These are phyloP conservation scores for Diplodia intermedia DNA, from an alignment of 2,329 filamentous ascomycete species.

Conservation along the genomic window DNA sequence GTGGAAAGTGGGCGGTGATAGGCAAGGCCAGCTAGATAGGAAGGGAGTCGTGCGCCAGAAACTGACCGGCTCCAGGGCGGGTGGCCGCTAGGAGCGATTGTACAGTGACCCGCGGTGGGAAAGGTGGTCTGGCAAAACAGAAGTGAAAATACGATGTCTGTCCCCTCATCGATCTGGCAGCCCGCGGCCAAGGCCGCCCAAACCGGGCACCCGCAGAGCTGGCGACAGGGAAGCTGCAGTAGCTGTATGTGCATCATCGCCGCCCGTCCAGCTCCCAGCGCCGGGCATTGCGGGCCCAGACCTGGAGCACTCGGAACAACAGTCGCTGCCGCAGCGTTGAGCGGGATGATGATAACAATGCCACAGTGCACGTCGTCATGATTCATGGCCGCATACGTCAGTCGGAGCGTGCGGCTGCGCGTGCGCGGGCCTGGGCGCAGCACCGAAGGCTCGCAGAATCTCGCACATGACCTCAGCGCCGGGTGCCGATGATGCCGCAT, in stretches of 20 bases:
- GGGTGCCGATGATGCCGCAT: conserved; percentile 15
- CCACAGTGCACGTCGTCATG: background rate
- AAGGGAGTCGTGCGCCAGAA: background rate
- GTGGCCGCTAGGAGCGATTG: background rate
- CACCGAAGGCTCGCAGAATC: background rate
- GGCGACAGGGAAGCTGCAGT: conserved; percentile 27
- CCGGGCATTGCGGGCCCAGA: background rate
- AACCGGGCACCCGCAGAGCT: conserved; percentile 28
- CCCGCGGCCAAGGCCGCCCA: conserved; percentile 20
- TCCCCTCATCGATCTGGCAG: conserved; percentile 24
- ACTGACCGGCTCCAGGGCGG: background rate
- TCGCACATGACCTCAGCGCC: conserved; percentile 21
- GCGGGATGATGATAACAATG: background rate
- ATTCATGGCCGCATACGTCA: conserved; percentile 10
- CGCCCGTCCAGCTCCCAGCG: conserved; percentile 8
- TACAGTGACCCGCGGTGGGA: background rate
- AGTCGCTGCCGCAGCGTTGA: no score
- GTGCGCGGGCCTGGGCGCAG: conserved; percentile 1
- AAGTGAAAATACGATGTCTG: conserved; percentile 23
- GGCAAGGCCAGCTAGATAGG: conserved; percentile 20
- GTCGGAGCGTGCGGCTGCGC: conserved; percentile 7
- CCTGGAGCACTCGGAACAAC: background rate
- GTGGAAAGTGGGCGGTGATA: conserved; percentile 27
- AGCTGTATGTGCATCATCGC: conserved; percentile 25
- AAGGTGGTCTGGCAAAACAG: conserved; percentile 19